Conservation (phyloP, 306 rosid genomes). For the Lablab purpureus region DNA sequence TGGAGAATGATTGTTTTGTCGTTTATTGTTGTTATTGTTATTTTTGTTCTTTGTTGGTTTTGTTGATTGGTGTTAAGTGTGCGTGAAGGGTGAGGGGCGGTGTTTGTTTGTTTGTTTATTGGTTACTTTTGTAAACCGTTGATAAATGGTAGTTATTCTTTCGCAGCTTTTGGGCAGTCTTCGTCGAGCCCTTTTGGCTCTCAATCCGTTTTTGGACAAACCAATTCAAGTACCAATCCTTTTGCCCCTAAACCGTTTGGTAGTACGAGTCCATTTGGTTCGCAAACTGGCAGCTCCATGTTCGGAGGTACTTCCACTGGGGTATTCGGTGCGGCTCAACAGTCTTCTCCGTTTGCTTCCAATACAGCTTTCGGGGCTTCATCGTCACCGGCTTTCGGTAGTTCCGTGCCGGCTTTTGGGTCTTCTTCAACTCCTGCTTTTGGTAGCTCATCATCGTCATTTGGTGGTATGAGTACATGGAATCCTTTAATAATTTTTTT, state of each 20-base stretch:
- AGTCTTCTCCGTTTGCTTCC: slow-evolving; percentile 78
- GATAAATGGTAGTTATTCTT: slow-evolving; percentile 31
- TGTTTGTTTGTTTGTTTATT: slow-evolving; percentile 39
- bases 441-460: slow-evolving; percentile 66
- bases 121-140: background rate
- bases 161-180: slow-evolving; percentile 91
- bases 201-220: slow-evolving; percentile 84
- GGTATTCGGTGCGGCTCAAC: slow-evolving; percentile 84
- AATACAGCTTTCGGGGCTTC: slow-evolving; percentile 70
- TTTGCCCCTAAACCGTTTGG: slow-evolving; percentile 91
- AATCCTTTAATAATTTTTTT: slow-evolving; percentile 16
- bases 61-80: background rate
- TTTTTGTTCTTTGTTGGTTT: no score
- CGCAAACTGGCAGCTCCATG: slow-evolving; percentile 67
- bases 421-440: slow-evolving; percentile 79
- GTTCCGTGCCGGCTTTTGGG: slow-evolving; percentile 74
- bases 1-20: background rate
- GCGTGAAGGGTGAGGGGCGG: background rate
- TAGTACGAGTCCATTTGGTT: slow-evolving; percentile 77
- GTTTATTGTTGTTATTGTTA: background rate
- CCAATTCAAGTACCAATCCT: slow-evolving; percentile 68
- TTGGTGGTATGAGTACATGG: slow-evolving; percentile 61
- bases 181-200: slow-evolving; percentile 85
- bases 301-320: slow-evolving; percentile 96
- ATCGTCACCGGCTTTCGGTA: slow-evolving; percentile 80